Percentiles rank a stretch among this genome's conserved stretches.
Conservation (phyloP, 129 eudicot genomes). For the Lonicera japonica region DNA sequence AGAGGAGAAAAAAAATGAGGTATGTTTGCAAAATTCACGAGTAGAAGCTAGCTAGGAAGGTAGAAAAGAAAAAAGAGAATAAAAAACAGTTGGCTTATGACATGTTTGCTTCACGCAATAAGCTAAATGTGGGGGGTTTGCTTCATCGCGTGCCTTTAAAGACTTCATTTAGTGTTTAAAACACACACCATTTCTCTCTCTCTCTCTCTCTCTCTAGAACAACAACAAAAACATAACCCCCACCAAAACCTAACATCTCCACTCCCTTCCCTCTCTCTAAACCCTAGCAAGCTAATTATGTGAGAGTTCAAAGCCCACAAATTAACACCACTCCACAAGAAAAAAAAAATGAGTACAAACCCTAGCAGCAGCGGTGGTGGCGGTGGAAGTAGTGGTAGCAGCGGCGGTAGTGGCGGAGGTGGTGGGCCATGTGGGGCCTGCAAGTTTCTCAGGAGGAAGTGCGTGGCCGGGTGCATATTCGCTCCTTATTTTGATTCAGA, state of each 20-base stretch:
- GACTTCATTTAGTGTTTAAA: constrained; percentile 49
- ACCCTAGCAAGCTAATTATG: constrained; percentile 26
- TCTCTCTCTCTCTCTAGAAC: constrained; percentile 8
- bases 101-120: constrained; percentile 99
- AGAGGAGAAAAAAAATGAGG: constrained; percentile 16
- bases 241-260: constrained; percentile 18
- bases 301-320: neutral
- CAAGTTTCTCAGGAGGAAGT: constrained; percentile 76
- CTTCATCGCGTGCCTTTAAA: constrained; percentile 93
- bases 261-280: constrained; percentile 4
- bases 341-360: constrained; percentile 39
- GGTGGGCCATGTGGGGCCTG: constrained; percentile 92
- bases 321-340: neutral
- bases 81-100: constrained; percentile 49
- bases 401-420: constrained; percentile 34
- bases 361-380: constrained; percentile 30
- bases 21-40: constrained; percentile 40
- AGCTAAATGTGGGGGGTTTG: constrained; percentile 53
- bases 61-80: constrained; percentile 30
- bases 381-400: constrained; percentile 6
- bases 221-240: constrained; percentile 6
- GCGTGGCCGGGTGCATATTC: constrained; percentile 68
- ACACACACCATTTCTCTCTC: constrained; percentile 19
- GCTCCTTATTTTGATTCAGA: constrained; percentile 87
- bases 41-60: constrained; percentile 34